Base-by-base conservation (phyloP, 208 protist species). In the Crithidia acanthocephali region DNA sequence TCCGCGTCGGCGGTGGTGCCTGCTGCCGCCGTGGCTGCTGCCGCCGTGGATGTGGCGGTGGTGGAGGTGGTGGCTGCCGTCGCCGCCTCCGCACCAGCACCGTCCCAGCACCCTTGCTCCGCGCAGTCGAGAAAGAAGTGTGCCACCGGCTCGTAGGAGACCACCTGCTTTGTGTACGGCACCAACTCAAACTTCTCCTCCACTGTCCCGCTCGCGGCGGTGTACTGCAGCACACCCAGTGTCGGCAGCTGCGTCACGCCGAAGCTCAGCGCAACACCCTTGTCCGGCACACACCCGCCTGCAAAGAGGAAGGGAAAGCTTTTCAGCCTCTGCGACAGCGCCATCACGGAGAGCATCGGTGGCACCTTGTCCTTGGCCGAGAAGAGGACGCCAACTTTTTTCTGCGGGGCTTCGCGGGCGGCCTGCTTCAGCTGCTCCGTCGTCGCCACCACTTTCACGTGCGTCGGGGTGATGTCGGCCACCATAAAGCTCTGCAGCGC, bases 341-440 rank as follows among this genome's bases (percentile, higher is more conserved):
- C 75, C 44, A 96, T 67, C 10, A 97, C 86, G 51, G 89, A 88
- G 25, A 93, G 84, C 60, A 96, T 84, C 3, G 94, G 84, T 25
- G 94, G 90, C 35, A 94, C 79, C 68, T 86, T 89, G 13, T 33
- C 32, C 77, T 96, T 96, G 0, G 84, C 57, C 9, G 90, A 93
- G 65, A 97, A 92, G 40, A 97, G 74, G 30, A 93, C 87, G 2
- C 81, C 91, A 4, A 80, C 59, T 51, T 79, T 80, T 48, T 80
- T 79, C 28, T 71, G 68, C 13, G 76, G 76, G 0, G 88, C 32
- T 6, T 63, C 48, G 6, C 85, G 69, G 23, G 74, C 56, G 0
- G 55, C 53, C 55, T 86, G 47, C 28, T 86, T 79, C n/a, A 55
- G 59, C 45, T 72, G 71, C 35, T 79, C 78, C 7, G 74, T 71